Conservation (phyloP, 371 early-diverging fungal species). For the Phascolomyces articulosus region DNA sequence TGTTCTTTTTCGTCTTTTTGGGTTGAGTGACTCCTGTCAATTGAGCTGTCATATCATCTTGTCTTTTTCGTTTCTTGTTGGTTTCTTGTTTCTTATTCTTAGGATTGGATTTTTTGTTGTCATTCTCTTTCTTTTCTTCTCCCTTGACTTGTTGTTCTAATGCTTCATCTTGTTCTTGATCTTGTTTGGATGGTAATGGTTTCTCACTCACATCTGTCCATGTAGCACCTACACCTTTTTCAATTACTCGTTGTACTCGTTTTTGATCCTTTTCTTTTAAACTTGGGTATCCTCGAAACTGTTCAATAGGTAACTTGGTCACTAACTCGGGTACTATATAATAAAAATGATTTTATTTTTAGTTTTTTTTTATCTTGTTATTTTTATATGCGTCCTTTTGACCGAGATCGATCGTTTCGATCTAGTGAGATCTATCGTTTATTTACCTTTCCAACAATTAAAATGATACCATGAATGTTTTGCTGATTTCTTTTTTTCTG, state of each 20-base stretch:
- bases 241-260: slow-evolving; percentile 47
- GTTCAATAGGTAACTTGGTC: slow-evolving; percentile 38
- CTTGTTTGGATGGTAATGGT: slow-evolving; percentile 17
- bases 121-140: neutral
- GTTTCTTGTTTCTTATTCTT: slow-evolving; percentile 40
- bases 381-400: neutral
- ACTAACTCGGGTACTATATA: slow-evolving; percentile 34
- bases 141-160: neutral
- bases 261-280: slow-evolving; percentile 46
- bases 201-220: slow-evolving; percentile 35
- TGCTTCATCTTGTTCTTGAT: slow-evolving; percentile 20
- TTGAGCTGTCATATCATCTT: slow-evolving; percentile 16
- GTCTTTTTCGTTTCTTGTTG: slow-evolving; percentile 35
- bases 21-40: slow-evolving; percentile 9
- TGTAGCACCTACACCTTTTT: slow-evolving; percentile 46
- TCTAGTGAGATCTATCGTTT: neutral
- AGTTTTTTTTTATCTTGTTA: slow-evolving; percentile 1
- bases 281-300: slow-evolving; percentile 40
- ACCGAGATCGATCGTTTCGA: neutral
- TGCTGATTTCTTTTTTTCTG: slow-evolving; percentile 57
- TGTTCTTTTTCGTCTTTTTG: neutral
- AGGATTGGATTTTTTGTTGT: slow-evolving; percentile 19
- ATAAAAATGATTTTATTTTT: neutral
- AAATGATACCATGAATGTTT: slow-evolving; percentile 61
- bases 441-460: slow-evolving; percentile 60